A percentile compares a stretch with the other conserved stretches of the same genome.
These are phyloP conservation scores for Arthrocladium fulminans DNA, from an alignment of 2,329 filamentous ascomycete genomes.

Conservation along the genomic window DNA sequence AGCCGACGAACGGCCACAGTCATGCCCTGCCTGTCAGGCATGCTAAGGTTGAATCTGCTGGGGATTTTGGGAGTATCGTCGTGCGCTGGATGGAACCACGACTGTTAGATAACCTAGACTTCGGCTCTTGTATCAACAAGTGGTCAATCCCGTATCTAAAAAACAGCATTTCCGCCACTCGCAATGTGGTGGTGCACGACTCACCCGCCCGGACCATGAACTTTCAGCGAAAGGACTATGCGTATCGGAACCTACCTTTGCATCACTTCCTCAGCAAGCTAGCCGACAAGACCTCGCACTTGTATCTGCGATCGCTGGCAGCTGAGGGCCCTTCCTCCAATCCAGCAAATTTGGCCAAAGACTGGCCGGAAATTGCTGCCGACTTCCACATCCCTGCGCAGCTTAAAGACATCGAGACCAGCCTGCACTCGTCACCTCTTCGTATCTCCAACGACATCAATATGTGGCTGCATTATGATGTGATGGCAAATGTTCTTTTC, in stretches of 20 bases:
- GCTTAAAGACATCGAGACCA: slow-evolving; percentile 50
- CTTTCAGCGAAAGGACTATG: slow-evolving; percentile 75
- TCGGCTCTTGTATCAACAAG: slow-evolving; percentile 57
- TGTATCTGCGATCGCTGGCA: slow-evolving; percentile 75
- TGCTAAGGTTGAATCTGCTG: slow-evolving; percentile 9
- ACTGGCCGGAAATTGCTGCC: slow-evolving; percentile 60
- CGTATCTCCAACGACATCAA: slow-evolving; percentile 70
- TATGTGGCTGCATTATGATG: slow-evolving; percentile 88
- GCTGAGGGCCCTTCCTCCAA: slow-evolving; percentile 56
- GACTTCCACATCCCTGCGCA: slow-evolving; percentile 63
- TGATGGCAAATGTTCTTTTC: slow-evolving; percentile 77
- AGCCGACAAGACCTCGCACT: slow-evolving; percentile 49
- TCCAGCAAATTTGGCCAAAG: slow-evolving; percentile 59
- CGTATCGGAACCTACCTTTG: slow-evolving; percentile 61
- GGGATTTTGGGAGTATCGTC: slow-evolving; percentile 48
- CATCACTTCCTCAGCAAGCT: slow-evolving; percentile 48
- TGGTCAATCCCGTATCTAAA: slow-evolving; percentile 66
- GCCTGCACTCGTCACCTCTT: slow-evolving; percentile 67
- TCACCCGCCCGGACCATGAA: slow-evolving; percentile 60
- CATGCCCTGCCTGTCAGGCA: slow-evolving; percentile 9
- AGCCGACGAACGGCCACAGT: not conserved
- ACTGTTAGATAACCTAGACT: slow-evolving; percentile 55
- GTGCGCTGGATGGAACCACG: slow-evolving; percentile 51
- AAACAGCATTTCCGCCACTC: slow-evolving; percentile 50
- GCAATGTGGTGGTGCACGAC: slow-evolving; percentile 64